A percentile compares a stretch with the other conserved stretches of the same genome.
Evolutionary conservation across 306 rosid genomes (phyloP).

Genomic region (Luffa aegyptiaca): DNA sequence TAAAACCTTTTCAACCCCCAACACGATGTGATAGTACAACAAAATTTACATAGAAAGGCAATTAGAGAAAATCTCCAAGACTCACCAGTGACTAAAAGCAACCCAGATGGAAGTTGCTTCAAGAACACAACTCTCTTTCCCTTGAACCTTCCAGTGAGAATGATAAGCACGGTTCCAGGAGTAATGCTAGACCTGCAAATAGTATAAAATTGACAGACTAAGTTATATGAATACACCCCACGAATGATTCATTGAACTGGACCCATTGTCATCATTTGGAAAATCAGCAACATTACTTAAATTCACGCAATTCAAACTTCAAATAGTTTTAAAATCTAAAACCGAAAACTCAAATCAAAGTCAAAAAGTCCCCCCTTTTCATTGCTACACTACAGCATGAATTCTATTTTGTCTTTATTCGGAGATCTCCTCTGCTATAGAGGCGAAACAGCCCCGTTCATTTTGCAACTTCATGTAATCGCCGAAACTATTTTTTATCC

Average conservation of each 20-base stretch:
- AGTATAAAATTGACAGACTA: background rate
- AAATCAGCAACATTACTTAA: background rate
- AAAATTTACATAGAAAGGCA: background rate
- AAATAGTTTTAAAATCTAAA: background rate
- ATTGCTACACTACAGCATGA: background rate
- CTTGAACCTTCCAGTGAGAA: conserved; percentile 68
- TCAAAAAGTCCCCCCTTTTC: background rate
- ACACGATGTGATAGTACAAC: background rate
- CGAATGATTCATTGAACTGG: background rate
- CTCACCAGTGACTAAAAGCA: conserved; percentile 64
- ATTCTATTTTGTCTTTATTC: background rate
- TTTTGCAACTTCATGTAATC: background rate
- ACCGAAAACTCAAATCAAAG: background rate
- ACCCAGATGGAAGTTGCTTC: conserved; percentile 72
- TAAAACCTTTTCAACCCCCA: background rate
- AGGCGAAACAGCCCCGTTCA: background rate
- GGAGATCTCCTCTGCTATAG: background rate
- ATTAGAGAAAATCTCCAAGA: background rate
- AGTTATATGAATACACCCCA: background rate
- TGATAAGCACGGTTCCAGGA: conserved; percentile 52
- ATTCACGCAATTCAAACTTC: background rate
- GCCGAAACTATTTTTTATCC: too few species aligned
- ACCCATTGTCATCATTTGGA: background rate
- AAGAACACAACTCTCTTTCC: conserved; percentile 65
- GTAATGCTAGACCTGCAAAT: conserved; percentile 46